A percentile compares a stretch with the other conserved stretches of the same genome.
Evolutionary conservation across 164 flowering plant species (phyloP).

Genomic region (Echeveria elegans): DNA sequence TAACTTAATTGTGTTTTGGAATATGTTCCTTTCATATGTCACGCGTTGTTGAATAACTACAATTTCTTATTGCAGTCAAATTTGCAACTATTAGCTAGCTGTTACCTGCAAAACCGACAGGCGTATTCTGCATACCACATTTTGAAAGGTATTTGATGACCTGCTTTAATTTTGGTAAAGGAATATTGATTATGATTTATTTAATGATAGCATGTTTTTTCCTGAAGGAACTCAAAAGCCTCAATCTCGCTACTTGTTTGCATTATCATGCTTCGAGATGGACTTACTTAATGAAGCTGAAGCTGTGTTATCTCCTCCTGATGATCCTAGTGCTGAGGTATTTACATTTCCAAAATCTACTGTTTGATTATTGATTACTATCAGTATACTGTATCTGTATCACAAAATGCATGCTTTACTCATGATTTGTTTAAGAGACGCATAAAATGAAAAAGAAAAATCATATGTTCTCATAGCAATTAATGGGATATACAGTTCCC

Average conservation of each 20-base stretch:
- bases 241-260: slow-evolving; percentile 98
- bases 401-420: background rate
- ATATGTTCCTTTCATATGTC: too few species aligned
- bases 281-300: slow-evolving; percentile 92
- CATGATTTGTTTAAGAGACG: background rate
- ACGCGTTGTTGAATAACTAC: background rate
- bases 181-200: too few species aligned
- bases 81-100: slow-evolving; percentile 75
- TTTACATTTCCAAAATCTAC: background rate
- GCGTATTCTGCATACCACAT: slow-evolving; percentile 86
- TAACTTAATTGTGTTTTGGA: too few species aligned
- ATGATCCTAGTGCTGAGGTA: slow-evolving; percentile 81
- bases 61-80: slow-evolving; percentile 46
- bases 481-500: background rate
- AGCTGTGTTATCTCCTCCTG: slow-evolving; percentile 55
- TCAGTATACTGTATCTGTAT: background rate
- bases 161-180: background rate
- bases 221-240: slow-evolving; percentile 78
- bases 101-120: slow-evolving; percentile 83
- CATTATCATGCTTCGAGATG: slow-evolving; percentile 94
- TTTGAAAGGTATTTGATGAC: slow-evolving; percentile 56
- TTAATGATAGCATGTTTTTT: background rate
- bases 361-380: background rate
- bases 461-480: background rate
- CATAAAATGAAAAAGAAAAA: background rate